Conservation (phyloP, 768 basidiomycete species). For the Botryobasidium botryosum region DNA sequence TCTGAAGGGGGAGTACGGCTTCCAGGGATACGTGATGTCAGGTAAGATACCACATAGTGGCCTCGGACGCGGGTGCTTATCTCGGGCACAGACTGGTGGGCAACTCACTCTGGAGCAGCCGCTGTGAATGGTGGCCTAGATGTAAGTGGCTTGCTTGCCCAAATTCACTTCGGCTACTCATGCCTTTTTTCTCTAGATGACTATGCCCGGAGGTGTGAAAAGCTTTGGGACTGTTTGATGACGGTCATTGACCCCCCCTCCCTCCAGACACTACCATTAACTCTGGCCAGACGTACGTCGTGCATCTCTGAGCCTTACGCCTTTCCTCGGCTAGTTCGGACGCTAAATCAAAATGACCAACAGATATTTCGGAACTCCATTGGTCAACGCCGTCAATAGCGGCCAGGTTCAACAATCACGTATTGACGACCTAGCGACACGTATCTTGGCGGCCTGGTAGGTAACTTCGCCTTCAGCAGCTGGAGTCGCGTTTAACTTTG, state of each 20-base stretch:
- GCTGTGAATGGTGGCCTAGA: constrained; percentile 46
- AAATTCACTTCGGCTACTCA: background rate
- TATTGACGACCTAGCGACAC: constrained; percentile 51
- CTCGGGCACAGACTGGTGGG: background rate
- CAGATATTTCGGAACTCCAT: constrained; percentile 36
- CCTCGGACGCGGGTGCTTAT: constrained; percentile 17
- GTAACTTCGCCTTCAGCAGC: constrained; percentile 1
- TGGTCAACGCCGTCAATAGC: constrained; percentile 41
- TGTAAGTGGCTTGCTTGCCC: constrained; percentile 20
- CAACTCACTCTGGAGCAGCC: constrained; percentile 19
- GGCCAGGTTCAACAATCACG: constrained; percentile 40
- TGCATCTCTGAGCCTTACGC: no score
- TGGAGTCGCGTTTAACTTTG: background rate
- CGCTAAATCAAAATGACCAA: no score
- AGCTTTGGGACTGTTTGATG: constrained; percentile 18
- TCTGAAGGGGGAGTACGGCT: constrained; percentile 16
- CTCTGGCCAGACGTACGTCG: no score
- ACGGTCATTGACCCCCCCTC: no score
- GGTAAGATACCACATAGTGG: no score
- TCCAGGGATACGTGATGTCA: no score
- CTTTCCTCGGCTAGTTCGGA: no score
- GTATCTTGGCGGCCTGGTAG: constrained; percentile 51
- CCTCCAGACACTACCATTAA: no score
- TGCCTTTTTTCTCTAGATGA: constrained; percentile 19
- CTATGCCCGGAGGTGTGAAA: constrained; percentile 49